Percentiles rank a stretch among this genome's conserved stretches.
phyloP scores from a whole-genome alignment of 2,329 filamentous ascomycete genomes.

The Claviceps maximensis region DNA sequence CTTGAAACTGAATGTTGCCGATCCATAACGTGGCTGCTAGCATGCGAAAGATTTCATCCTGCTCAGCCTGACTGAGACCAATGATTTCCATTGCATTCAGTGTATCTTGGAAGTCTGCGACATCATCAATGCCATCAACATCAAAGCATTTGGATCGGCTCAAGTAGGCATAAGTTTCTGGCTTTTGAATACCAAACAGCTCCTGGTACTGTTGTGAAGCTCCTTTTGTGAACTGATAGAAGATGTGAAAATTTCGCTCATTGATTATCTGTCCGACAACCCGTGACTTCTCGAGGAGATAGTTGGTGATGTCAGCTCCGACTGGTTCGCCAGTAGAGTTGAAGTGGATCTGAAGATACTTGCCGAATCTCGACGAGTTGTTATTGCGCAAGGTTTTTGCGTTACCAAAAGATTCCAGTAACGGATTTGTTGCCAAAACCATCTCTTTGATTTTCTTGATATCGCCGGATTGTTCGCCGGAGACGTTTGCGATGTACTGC shows the following conservation, averaged over 20 bases:
- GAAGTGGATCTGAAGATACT: constrained; percentile 96
- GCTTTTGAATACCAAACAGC: constrained; percentile 80
- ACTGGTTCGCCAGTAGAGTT: constrained; percentile 83
- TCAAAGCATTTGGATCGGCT: constrained; percentile 90
- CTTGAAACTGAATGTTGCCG: constrained; percentile 81
- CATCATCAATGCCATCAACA: constrained; percentile 86
- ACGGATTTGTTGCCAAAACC: constrained; percentile 93
- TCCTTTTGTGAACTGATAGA: constrained; percentile 96
- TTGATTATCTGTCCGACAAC: constrained; percentile 91
- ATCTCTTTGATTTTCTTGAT: constrained; percentile 98
- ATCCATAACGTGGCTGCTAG: constrained; percentile 84
- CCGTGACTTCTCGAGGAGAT: constrained; percentile 86
- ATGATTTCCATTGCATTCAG: constrained; percentile 91
- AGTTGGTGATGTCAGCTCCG: constrained; percentile 96
- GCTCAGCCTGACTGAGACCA: constrained; percentile 73
- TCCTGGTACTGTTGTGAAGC: constrained; percentile 78
- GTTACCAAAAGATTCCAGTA: constrained; percentile 96
- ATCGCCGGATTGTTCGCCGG: constrained; percentile 68
- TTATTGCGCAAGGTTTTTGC: constrained; percentile 97
- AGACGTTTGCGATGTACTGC: constrained; percentile 98
- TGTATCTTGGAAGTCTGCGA: constrained; percentile 79
- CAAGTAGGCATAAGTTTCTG: constrained; percentile 86
- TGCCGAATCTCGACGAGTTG: constrained; percentile 96
- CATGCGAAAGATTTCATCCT: constrained; percentile 95
- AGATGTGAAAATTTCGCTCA: constrained; percentile 98